Evolutionary conservation across 208 protist species (phyloP).

Genomic region (Acanthamoeba royreba): DNA sequence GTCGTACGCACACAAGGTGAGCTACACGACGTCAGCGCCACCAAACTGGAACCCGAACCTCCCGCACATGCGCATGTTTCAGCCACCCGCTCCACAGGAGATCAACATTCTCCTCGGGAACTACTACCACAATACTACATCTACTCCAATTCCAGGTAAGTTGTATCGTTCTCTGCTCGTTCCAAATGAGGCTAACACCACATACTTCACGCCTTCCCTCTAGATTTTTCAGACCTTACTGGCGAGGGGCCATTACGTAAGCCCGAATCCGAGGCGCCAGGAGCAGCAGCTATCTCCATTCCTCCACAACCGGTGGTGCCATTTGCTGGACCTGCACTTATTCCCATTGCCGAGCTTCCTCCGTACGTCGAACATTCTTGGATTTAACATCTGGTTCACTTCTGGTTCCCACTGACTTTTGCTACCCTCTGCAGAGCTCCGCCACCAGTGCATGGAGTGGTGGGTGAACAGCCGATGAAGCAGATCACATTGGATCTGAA

Average conservation of each 20-base stretch:
- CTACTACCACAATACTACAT: not conserved
- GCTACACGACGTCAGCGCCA: conserved; percentile 14
- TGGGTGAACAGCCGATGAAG: not conserved
- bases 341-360: not conserved
- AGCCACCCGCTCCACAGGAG: not conserved
- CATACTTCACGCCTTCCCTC: not conserved
- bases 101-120: not conserved
- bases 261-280: not conserved
- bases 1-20: not conserved
- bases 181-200: not conserved
- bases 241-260: too few relatives aligned
- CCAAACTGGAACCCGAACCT: conserved; percentile 13
- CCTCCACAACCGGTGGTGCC: not conserved
- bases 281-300: not conserved
- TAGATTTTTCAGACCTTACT: not conserved
- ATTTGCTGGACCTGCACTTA: not conserved
- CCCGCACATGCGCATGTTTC: not conserved
- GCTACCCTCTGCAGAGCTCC: not conserved
- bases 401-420: too few relatives aligned
- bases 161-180: not conserved
- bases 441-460: too few relatives aligned
- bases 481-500: not conserved
- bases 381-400: not conserved
- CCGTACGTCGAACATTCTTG: not conserved
- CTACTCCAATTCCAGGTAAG: not conserved